Percentiles rank a stretch among this genome's conserved stretches.
These are phyloP conservation scores for Haberlea rhodopensis DNA, from an alignment of 257 asterid genomes.

Conservation along the genomic window DNA sequence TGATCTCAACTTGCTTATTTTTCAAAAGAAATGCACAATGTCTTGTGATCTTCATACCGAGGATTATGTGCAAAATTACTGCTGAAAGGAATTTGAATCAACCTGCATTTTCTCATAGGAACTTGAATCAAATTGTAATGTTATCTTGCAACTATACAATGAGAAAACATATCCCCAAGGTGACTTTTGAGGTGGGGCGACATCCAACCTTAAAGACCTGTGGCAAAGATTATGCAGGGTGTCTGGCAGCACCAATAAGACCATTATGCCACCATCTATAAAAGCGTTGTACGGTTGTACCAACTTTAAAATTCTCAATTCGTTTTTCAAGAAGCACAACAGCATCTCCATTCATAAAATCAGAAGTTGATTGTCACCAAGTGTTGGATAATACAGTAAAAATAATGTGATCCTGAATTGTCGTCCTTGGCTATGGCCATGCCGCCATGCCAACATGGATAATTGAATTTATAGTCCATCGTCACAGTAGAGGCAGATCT, in stretches of 20 bases:
- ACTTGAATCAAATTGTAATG: constrained; percentile 80
- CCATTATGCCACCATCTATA: too few relatives aligned
- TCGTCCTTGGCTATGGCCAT: not conserved
- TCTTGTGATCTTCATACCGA: constrained; percentile 4
- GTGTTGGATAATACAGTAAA: not conserved
- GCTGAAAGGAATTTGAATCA: constrained; percentile 90
- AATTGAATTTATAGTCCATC: constrained; percentile 5
- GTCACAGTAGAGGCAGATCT: not conserved
- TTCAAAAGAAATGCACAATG: not conserved
- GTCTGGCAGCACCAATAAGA: too few relatives aligned
- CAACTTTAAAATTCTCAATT: too few relatives aligned
- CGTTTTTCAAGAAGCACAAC: not conserved
- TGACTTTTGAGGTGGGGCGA: too few relatives aligned
- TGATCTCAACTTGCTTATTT: too few relatives aligned
- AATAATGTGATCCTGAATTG: constrained; percentile 13
- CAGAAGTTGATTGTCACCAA: not conserved
- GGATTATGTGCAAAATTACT: constrained; percentile 33
- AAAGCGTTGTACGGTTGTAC: too few relatives aligned
- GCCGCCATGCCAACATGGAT: not conserved
- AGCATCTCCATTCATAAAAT: not conserved
- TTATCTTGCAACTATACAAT: constrained; percentile 36
- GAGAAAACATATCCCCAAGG: too few relatives aligned
- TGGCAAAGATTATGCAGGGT: too few relatives aligned
- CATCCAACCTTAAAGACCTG: too few relatives aligned
- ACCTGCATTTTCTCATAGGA: too few relatives aligned